These are phyloP conservation scores for Peltaster fructicola DNA, from an alignment of 2,329 filamentous ascomycete species.

Conservation along the genomic window DNA sequence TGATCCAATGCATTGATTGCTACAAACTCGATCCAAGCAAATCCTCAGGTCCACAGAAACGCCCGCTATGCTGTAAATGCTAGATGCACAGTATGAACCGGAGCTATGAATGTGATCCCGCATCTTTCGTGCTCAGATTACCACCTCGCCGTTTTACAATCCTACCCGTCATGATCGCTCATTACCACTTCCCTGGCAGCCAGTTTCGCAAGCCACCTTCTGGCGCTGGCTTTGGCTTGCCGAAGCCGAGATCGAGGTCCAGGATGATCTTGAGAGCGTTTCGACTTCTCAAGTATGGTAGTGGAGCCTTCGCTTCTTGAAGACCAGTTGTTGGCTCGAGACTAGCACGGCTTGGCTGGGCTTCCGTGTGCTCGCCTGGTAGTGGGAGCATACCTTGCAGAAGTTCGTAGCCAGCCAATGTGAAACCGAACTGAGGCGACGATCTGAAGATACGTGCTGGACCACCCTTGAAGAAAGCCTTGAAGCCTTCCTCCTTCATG, in stretches of 20 bases:
- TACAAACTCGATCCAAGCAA: too few species aligned
- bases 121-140: too few species aligned
- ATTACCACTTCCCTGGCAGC: too few species aligned
- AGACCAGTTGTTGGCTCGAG: constrained; percentile 46
- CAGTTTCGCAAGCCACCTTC: constrained; percentile 3
- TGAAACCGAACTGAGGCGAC: constrained; percentile 95
- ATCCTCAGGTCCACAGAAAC: too few species aligned
- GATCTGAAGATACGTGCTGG: constrained; percentile 88
- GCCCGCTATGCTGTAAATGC: too few species aligned
- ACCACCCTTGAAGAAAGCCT: constrained; percentile 93
- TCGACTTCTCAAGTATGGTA: constrained; percentile 55
- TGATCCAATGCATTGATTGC: too few species aligned
- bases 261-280: constrained; percentile 93
- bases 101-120: too few species aligned
- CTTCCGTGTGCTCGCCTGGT: constrained; percentile 42
- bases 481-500: constrained; percentile 79
- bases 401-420: constrained; percentile 84
- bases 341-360: constrained; percentile 34
- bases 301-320: constrained; percentile 43
- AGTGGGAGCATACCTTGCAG: constrained; percentile 66
- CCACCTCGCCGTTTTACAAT: too few species aligned
- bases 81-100: too few species aligned
- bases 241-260: constrained; percentile 87
- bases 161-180: too few species aligned
- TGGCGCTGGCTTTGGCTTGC: constrained; percentile 38